Evolutionary conservation across 257 asterid genomes (phyloP), one percentile per base, ranked within the genome.

Genomic region (Salvia rosmarinus): DNA sequence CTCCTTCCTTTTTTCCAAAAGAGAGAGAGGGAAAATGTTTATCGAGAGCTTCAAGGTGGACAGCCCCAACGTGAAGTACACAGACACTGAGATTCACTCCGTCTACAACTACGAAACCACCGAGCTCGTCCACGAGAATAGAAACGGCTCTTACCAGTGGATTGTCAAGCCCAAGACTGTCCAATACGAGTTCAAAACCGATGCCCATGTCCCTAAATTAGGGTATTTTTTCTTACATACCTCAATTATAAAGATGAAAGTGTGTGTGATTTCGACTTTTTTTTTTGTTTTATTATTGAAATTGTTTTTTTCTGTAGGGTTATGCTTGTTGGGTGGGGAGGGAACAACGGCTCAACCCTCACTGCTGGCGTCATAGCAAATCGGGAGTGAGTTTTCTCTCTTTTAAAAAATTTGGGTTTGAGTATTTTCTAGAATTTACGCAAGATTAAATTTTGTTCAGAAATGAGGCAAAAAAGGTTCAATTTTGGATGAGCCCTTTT

Each of bases 311-410:
- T 51, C 43, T 80, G 43, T 40, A 94, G 98, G 88, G 99, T 91
- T 73, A 84, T 94, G 99, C 96, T 94, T 76, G 97, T 94, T 47
- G 99, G 99, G 54, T 94, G 99, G 99, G 99, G 99, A 70, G 99
- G 99, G n/a, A 94, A 94, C 89, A 94, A 94, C 72, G 99, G 99
- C 9, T 88, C 90, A 1, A 91, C 99, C 16, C 95, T 95, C 9
- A 91, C 98, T 1, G 99, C 89, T 44, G 96, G 98, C 56, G 98
- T 95, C 50, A 85, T 95, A 46, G 95, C 99, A 0, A 91, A 95
- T 70, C 78, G 96, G 25, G 99, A 95, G 99, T 94, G 80, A 89
- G 96, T 57, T 20, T 9, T 13, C 63, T 57, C 14, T 13, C 63
- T 28, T 6, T 6, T 25, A 25, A 25, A 1, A 1, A 25, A 49